These are phyloP conservation scores for Ogataea corticis DNA, from an alignment of 805 yeast species.

Conservation along the genomic window DNA sequence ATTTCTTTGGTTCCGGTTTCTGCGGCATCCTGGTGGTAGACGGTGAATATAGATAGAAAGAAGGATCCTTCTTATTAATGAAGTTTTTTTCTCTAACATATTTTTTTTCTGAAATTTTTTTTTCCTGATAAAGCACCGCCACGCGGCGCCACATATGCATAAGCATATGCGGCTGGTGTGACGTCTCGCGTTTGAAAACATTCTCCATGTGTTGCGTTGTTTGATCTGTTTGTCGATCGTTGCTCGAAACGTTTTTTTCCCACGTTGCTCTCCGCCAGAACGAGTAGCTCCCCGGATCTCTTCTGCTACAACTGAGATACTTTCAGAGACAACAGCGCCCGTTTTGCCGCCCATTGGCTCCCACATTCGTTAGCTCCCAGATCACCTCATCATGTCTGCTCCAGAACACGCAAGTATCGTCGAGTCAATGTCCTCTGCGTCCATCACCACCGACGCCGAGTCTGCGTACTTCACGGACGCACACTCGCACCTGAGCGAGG, in stretches of 20 bases:
- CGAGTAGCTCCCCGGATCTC: no score
- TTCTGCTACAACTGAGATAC: no score
- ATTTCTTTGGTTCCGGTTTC: slow-evolving; percentile 59
- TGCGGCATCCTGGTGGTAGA: slow-evolving; percentile 35
- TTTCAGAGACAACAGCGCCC: no score
- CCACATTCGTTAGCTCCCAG: not conserved
- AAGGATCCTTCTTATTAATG: not conserved
- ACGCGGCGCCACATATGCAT: not conserved
- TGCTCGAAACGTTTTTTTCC: no score
- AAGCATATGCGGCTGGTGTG: no score
- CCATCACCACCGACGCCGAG: slow-evolving; percentile 20
- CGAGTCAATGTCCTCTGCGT: slow-evolving; percentile 14
- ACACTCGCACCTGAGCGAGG: slow-evolving; percentile 22
- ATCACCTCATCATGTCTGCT: slow-evolving; percentile 2
- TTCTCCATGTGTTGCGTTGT: no score
- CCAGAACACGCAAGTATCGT: slow-evolving; percentile 1
- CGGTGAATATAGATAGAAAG: not conserved
- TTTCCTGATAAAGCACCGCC: not conserved
- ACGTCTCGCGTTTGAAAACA: no score
- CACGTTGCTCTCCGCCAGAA: no score
- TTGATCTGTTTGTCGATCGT: no score
- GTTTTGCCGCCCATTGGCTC: no score
- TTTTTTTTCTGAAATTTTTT: not conserved
- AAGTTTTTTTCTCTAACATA: not conserved
- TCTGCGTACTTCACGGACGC: slow-evolving; percentile 27